Evolutionary conservation across 2,329 filamentous ascomycete genomes (phyloP).

Genomic region (Aspergillus sclerotialis): DNA sequence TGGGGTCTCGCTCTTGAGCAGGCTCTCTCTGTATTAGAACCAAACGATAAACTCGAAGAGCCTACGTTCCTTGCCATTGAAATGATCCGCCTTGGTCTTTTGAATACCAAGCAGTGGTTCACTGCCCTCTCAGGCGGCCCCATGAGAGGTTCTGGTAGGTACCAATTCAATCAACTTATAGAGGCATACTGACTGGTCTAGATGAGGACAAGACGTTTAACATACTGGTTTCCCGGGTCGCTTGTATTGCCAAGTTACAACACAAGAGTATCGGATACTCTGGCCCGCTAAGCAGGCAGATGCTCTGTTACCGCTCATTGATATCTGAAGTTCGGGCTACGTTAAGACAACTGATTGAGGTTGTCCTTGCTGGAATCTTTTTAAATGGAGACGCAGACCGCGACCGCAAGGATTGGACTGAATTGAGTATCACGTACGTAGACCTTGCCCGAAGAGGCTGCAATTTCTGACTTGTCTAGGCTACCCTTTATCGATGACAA

Average conservation of each 20-base stretch:
- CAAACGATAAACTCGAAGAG: constrained; percentile 60
- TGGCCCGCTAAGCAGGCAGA: constrained; percentile 82
- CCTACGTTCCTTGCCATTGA: constrained; percentile 78
- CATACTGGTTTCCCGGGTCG: constrained; percentile 77
- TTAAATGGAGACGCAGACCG: constrained; percentile 72
- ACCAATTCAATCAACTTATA: background rate
- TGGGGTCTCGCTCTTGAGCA: constrained; percentile 77
- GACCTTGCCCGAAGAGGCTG: background rate
- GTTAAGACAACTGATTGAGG: constrained; percentile 77
- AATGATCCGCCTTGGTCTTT: constrained; percentile 68
- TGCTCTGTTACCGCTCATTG: constrained; percentile 79
- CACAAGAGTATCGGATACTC: constrained; percentile 88
- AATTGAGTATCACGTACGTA: constrained; percentile 65
- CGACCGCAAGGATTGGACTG: constrained; percentile 58
- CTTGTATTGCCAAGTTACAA: constrained; percentile 71
- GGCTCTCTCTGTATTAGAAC: constrained; percentile 57
- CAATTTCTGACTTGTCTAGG: constrained; percentile 15
- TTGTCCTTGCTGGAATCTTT: constrained; percentile 71
- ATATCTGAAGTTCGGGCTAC: constrained; percentile 71
- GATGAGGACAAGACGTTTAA: constrained; percentile 72
- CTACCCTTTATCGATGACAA: constrained; percentile 40
- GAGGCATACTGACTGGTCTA: constrained; percentile 16
- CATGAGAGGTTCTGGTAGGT: constrained; percentile 49
- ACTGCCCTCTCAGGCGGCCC: constrained; percentile 51
- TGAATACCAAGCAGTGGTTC: constrained; percentile 65